Evolutionary conservation across 2,329 filamentous ascomycete species (phyloP).

Genomic region (Pezicula radicicola): DNA sequence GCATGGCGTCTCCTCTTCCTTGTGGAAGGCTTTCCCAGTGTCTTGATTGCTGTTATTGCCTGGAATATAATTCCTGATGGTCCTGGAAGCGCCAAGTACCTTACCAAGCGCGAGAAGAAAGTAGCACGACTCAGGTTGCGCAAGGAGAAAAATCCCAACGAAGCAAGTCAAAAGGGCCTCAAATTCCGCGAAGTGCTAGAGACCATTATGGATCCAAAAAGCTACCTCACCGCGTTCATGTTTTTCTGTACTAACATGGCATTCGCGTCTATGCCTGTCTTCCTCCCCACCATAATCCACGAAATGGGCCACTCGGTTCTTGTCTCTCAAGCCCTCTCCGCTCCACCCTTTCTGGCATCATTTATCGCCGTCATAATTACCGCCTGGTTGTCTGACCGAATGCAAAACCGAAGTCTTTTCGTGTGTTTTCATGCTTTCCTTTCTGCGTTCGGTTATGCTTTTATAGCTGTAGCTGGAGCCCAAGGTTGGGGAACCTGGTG

Average conservation of each 20-base stretch:
- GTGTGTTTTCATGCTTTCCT: conserved; percentile 67
- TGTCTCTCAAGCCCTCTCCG: conserved; percentile 72
- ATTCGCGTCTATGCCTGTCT: conserved; percentile 84
- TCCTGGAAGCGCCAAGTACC: conserved; percentile 62
- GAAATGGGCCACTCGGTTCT: conserved; percentile 71
- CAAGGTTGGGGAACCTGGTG: conserved; percentile 39
- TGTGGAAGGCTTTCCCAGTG: conserved; percentile 79
- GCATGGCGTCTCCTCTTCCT: conserved; percentile 86
- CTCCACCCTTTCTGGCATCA: conserved; percentile 76
- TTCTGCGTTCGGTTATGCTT: conserved; percentile 57
- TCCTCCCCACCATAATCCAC: conserved; percentile 76
- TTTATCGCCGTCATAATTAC: conserved; percentile 72
- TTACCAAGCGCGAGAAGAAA: conserved; percentile 60
- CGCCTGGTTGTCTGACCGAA: conserved; percentile 68
- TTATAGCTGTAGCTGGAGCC: conserved; percentile 59
- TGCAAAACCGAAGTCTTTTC: conserved; percentile 58
- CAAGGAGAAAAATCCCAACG: conserved; percentile 15
- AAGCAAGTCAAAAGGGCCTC: conserved; percentile 33
- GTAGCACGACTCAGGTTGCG: conserved; percentile 69
- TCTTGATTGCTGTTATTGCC: conserved; percentile 70
- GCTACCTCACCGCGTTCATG: conserved; percentile 75
- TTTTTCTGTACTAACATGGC: conserved; percentile 87
- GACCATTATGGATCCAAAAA: conserved; percentile 62
- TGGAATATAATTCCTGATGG: conserved; percentile 76
- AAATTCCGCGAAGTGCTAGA: conserved; percentile 54